phyloP scores from a whole-genome alignment of 139 green algal genomes.

The Nannochloris sp. region DNA sequence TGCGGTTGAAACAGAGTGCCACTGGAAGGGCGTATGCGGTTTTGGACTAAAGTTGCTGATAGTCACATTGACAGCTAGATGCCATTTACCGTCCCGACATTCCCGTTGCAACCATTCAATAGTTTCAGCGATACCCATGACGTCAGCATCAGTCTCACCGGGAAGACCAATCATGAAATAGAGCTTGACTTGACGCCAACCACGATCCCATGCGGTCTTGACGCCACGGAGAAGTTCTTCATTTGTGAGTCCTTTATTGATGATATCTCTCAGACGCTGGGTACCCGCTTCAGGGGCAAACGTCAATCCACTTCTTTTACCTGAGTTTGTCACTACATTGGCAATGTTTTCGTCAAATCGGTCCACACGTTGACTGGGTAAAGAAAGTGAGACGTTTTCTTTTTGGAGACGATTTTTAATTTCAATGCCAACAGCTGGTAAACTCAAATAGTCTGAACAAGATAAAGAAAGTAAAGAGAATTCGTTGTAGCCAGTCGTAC shows the following conservation, averaged over 20 bases:
- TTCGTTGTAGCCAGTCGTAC: slow-evolving; percentile 56
- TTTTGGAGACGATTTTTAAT: slow-evolving; percentile 68
- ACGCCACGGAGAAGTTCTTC: slow-evolving; percentile 64
- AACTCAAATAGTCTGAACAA: slow-evolving; percentile 64
- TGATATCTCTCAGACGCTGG: slow-evolving; percentile 60
- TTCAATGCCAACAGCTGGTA: slow-evolving; percentile 47
- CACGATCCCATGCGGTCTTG: slow-evolving; percentile 62
- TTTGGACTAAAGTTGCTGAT: slow-evolving; percentile 79
- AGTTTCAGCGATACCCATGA: slow-evolving; percentile 69
- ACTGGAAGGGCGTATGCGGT: slow-evolving; percentile 77
- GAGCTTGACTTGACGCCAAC: slow-evolving; percentile 57
- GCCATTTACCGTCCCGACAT: slow-evolving; percentile 38
- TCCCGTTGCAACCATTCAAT: slow-evolving; percentile 57
- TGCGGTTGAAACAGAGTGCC: slow-evolving; percentile 51
- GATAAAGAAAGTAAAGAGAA: slow-evolving; percentile 65
- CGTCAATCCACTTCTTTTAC: slow-evolving; percentile 43
- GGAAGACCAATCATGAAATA: slow-evolving; percentile 72
- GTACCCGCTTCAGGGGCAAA: slow-evolving; percentile 73
- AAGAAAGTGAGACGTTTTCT: slow-evolving; percentile 54
- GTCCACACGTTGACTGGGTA: slow-evolving; percentile 64
- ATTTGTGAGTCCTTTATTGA: slow-evolving; percentile 70
- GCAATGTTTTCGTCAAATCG: slow-evolving; percentile 70
- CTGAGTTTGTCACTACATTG: slow-evolving; percentile 47
- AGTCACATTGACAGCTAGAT: slow-evolving; percentile 58
- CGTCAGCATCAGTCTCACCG: slow-evolving; percentile 67